Conservation (phyloP, 2,329 filamentous ascomycete genomes). For the Metarhizium sp. region DNA sequence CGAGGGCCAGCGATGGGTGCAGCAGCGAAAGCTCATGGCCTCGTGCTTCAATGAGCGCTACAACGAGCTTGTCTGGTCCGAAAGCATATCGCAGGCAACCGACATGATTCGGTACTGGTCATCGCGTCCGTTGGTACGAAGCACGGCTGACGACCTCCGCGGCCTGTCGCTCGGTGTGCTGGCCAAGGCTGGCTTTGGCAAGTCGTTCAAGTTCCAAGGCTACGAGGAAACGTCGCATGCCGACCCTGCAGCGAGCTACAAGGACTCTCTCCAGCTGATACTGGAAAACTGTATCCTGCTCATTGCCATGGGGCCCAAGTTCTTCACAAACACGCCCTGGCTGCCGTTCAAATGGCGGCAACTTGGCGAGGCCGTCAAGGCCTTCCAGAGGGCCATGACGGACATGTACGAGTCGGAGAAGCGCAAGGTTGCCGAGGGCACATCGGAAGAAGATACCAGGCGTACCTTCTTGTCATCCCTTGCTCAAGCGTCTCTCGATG, state of each 20-base stretch:
- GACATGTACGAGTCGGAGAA: background rate
- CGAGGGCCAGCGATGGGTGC: conserved; percentile 6
- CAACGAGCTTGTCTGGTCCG: conserved; percentile 8
- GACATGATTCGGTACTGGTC: conserved; percentile 4
- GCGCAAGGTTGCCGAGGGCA: background rate
- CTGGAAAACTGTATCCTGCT: conserved; percentile 4
- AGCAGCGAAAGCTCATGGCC: conserved; percentile 6
- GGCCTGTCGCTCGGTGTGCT: conserved; percentile 1
- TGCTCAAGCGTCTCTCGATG: background rate
- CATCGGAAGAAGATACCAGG: background rate
- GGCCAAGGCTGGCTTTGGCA: conserved; percentile 1
- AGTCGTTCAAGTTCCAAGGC: conserved; percentile 3
- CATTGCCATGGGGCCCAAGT: background rate
- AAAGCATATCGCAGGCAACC: conserved; percentile 2
- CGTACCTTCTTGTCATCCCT: background rate
- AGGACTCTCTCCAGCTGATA: conserved; percentile 2
- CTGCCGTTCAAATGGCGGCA: background rate
- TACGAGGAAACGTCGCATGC: background rate
- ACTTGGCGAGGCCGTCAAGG: background rate
- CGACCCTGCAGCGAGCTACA: background rate
- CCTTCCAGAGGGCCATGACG: background rate
- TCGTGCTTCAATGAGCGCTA: conserved; percentile 6
- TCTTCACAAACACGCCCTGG: background rate
- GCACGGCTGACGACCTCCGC: background rate
- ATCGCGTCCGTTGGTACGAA: background rate